Percentiles rank a stretch among this genome's conserved stretches.
These are phyloP conservation scores for Calvatia gigantea DNA, from an alignment of 768 basidiomycete species.

Conservation along the genomic window DNA sequence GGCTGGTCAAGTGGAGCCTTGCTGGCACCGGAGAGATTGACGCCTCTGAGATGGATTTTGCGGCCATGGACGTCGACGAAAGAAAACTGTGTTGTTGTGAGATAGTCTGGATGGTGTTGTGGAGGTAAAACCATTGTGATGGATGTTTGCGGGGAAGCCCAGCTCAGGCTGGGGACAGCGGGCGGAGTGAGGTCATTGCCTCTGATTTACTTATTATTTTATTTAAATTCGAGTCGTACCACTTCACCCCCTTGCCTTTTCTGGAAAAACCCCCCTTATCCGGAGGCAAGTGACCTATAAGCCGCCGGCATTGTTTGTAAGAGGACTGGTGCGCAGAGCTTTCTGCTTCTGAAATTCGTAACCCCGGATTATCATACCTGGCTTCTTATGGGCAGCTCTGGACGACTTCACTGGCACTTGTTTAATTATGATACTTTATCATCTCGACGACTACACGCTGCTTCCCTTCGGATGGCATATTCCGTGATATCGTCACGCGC, in stretches of 20 bases:
- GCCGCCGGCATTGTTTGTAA: no score
- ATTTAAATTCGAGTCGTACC: slow-evolving; percentile 4
- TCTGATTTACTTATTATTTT: not conserved
- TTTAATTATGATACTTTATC: no score
- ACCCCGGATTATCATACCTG: no score
- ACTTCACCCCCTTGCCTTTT: not conserved
- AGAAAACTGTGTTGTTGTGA: slow-evolving; percentile 63
- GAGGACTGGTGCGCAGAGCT: no score
- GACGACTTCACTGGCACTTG: no score
- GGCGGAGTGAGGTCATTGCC: slow-evolving; percentile 7
- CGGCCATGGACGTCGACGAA: slow-evolving; percentile 77
- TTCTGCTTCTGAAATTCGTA: no score
- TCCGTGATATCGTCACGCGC: no score
- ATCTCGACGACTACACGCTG: no score
- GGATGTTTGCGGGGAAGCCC: not conserved
- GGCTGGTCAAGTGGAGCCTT: slow-evolving; percentile 79
- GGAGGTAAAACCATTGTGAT: slow-evolving; percentile 1
- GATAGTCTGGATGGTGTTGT: slow-evolving; percentile 43
- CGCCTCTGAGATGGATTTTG: slow-evolving; percentile 84
- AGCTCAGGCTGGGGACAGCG: not conserved
- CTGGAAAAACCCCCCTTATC: not conserved
- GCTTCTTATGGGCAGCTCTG: no score
- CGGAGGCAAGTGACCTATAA: no score
- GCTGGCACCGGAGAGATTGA: slow-evolving; percentile 87
- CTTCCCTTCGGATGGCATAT: no score